Evolutionary conservation across 106 monocot genomes (phyloP).

Genomic region (Dendrobium chrysotoxum): DNA sequence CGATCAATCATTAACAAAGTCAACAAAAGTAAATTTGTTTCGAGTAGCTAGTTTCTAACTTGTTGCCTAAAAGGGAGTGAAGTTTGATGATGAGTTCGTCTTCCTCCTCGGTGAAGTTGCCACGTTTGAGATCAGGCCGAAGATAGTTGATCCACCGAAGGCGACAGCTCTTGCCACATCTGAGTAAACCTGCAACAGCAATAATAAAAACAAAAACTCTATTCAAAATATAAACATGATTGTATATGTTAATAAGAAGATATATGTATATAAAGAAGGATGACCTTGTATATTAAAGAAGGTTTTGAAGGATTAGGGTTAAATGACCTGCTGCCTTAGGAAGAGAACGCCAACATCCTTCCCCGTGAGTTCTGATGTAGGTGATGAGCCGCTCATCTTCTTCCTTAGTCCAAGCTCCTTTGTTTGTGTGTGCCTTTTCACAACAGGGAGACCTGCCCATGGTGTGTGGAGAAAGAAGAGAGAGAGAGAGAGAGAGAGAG

Average conservation of each 20-base stretch:
- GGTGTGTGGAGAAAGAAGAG: too few species aligned
- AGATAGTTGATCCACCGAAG: conserved; percentile 50
- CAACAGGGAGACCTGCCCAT: conserved; percentile 16
- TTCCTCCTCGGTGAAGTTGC: conserved; percentile 54
- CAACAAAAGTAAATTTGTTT: too few species aligned
- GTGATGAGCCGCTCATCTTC: conserved; percentile 10
- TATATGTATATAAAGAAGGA: too few species aligned
- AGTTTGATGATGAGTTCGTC: conserved; percentile 62
- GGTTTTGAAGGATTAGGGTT: too few species aligned
- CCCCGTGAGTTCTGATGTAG: conserved; percentile 10
- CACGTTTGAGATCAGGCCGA: conserved; percentile 53
- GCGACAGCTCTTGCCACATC: conserved; percentile 45
- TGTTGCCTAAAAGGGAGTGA: conserved; percentile 43
- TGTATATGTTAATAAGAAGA: too few species aligned
- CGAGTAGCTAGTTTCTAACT: conserved; percentile 7
- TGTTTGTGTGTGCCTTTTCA: conserved; percentile 14
- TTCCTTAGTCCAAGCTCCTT: conserved; percentile 12
- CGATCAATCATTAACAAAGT: too few species aligned
- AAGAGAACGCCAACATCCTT: conserved; percentile 50
- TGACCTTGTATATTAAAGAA: too few species aligned
- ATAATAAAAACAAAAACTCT: too few species aligned
- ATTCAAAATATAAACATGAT: too few species aligned
- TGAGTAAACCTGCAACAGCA: conserved; percentile 13
- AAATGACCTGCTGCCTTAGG: conserved; percentile 34
- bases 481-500: too few species aligned